Evolutionary conservation across 345 rosid species (phyloP).

Genomic region (Sisymbrium irio): DNA sequence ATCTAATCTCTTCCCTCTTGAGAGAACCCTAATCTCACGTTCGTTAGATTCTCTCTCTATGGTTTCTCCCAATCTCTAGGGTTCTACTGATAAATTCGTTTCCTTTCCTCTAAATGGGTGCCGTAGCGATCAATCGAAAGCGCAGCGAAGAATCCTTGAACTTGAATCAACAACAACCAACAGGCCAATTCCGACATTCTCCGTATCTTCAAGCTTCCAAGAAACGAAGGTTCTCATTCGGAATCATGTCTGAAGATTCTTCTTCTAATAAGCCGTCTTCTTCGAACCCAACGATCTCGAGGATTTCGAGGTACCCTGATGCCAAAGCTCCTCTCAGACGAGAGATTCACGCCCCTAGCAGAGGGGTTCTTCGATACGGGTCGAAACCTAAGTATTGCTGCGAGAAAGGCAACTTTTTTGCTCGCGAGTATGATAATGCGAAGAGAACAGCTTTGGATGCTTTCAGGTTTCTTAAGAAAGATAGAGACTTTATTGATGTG

Average conservation of each 20-base stretch:
- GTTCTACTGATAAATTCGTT: conserved; percentile 9
- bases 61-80: conserved; percentile 31
- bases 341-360: conserved; percentile 79
- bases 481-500: conserved; percentile 45
- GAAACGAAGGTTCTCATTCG: conserved; percentile 51
- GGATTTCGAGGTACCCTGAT: conserved; percentile 73
- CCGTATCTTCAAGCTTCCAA: conserved; percentile 50
- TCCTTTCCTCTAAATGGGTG: conserved; percentile 50
- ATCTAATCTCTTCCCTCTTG: no score
- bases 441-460: conserved; percentile 44
- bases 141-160: conserved; percentile 50
- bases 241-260: conserved; percentile 35
- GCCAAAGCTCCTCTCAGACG: conserved; percentile 46
- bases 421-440: conserved; percentile 33
- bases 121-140: conserved; percentile 58
- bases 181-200: conserved; percentile 30
- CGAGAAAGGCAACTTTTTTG: conserved; percentile 25
- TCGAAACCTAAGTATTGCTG: conserved; percentile 10
- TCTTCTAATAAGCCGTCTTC: conserved; percentile 33
- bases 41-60: conserved; percentile 15
- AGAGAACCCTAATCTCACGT: conserved; percentile 34
- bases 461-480: conserved; percentile 38
- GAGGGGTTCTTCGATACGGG: conserved; percentile 55
- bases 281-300: conserved; percentile 44
- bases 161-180: conserved; percentile 30